Base-by-base conservation (phyloP, 75 land plant genomes). In the Cupressus sempervirens region DNA sequence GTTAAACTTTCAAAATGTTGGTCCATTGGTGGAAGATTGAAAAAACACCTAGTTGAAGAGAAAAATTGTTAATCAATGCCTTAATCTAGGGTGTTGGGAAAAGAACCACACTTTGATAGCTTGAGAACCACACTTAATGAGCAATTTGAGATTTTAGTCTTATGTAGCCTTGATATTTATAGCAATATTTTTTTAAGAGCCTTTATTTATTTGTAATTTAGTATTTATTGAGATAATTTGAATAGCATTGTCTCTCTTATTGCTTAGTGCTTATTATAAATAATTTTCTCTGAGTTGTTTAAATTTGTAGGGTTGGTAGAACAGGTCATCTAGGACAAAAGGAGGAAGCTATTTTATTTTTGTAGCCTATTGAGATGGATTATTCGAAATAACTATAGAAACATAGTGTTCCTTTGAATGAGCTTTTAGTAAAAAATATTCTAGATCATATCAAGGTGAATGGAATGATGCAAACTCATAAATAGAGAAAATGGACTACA, bases 251-350 rank as follows among this genome's bases (percentile, higher is more conserved):
- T 65, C 15, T 65, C 40, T 56, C 13, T 23, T 56, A 1, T 83
- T 83, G 26, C 68, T 56, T 34, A 7, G 6, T 62, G 13, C 35
- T 35, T 67, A 83, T 15, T 38, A 18, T 29, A 12, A 7, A 1
- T 67, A 36, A 16, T 81, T 29, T 30, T 85, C 58, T 67, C 1
- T 15, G 58, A 18, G 56, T 34, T 82, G 40, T 3, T 35, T 34
- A 5, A 30, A 35, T 48, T 53, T 67, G 46, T 88, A 97, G 99
- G 89, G 99, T 97, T 85, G 99, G 99, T 85, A 96, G 99, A 89
- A 97, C 99, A 83, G 99, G 98, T 81, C 90, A 98, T 68, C 85
- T 97, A 83, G 99, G 98, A 40, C 88, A 93, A 85, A 93, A 94
- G 84, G 99, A 98, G 23, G 98, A 97, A 76, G 94, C 99, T 8